Base-by-base conservation (phyloP, 2,329 filamentous ascomycete species). In the Aspergillaceae sp. region DNA sequence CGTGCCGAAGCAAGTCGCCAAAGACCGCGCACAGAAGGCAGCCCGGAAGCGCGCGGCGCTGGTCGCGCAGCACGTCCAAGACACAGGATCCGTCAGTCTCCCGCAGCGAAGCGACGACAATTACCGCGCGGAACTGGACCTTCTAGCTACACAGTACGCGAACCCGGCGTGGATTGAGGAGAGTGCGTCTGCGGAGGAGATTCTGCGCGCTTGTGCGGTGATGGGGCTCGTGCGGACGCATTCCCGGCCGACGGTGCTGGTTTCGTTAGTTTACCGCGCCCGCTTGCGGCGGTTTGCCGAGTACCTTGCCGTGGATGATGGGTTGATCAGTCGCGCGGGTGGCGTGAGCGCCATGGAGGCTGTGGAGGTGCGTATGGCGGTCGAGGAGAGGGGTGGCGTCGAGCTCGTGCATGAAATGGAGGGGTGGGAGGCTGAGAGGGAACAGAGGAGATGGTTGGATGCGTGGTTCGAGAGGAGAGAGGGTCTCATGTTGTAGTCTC, bases 1-100 rank as follows among this genome's bases (percentile, higher is more conserved):
- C 7, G 85, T 96, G 48, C 91, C 91, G 0, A 72, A 70, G 35
- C 91, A 96, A 69, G 71, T 87, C 5, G 70, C 74, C n/a, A 65
- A 66, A 33, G 75, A 80, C 35, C 68, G 78, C 43, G 59, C 59
- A 10, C 73, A 75, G 52, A 67, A 73, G 1, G 78, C 86, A 60
- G 64, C 69, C 42, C 67, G 47, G 50, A 67, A 52, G 43, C 48
- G 33, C 7, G 51, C 48, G 7, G 63, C 65, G 11, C 48, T 63
- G 29, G 47, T 43, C 43, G 53, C 55, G 33, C 53, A 59, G 48
- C 48, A 54, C 40, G 44, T 60, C 40, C 49, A 44, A 4, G 41
- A 43, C 0, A 40, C 41, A 0, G 52, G 55, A 4, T 54, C 56
- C 0, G 42, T 55, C 6, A 51, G 53, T 0, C 27, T 26, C 2